Evolutionary conservation across 2,329 filamentous ascomycete species (phyloP), one percentile per base, ranked within the genome.

Genomic region (Aspergillus texensis): DNA sequence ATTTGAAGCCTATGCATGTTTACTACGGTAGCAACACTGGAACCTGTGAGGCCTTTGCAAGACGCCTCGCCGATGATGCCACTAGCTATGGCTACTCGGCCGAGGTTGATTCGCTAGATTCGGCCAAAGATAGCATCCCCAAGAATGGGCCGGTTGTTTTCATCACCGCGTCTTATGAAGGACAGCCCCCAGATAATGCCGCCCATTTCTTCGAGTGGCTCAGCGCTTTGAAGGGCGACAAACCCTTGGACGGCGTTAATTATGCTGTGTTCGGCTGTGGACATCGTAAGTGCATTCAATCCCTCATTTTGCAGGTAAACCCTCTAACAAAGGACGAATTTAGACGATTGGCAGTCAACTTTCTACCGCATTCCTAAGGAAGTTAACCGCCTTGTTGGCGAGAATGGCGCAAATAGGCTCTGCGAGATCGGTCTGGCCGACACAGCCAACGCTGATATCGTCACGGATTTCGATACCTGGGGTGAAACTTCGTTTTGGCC

Each of bases 21-120:
- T 85, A 89, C 50, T 93, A 91, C 70, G 91, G 91, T 2, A 91
- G 88, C 24, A 92, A 92, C 72, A 88, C 87, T 2, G 91, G 91
- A 0, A 94, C 91, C 1, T 93, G 91, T 73, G 89, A 93, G 74
- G 82, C 87, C 1, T 82, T 93, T 54, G 88, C 90, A 0, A 84
- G 89, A 66, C 81, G 85, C 30, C 74, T 93, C 10, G 88, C 88
- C 0, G 81, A 83, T 11, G 84, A 88, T 69, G 89, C 89, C 0
- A 70, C 79, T 2, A 74, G 75, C 3, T 86, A 87, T 68, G 90
- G 90, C 0, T 92, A 88, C 74, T 77, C 74, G 4, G 85, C 86
- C 6, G 80, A 80, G 3, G 78, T 89, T 2, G 82, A 84, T 21
- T 81, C 84, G 1, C 76, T 93, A 43, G 89, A 93, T 70, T 80